These are phyloP conservation scores for Claviceps sp. DNA, from an alignment of 2,329 filamentous ascomycete species.

Conservation along the genomic window DNA sequence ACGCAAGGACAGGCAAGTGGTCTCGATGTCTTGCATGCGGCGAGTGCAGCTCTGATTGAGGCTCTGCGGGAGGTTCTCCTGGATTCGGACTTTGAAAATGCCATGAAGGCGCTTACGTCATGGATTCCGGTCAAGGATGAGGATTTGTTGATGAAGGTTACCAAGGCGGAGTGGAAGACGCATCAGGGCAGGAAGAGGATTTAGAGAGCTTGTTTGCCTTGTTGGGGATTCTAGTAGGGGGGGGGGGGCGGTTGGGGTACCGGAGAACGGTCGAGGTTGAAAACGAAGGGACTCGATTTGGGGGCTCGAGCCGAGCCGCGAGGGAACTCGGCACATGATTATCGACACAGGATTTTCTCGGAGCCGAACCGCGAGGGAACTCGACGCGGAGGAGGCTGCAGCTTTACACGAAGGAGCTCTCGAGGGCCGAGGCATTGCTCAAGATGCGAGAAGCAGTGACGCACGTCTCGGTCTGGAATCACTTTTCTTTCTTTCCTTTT, in stretches of 20 bases:
- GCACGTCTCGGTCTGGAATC: neutral
- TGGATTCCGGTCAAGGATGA: slow-evolving; percentile 93
- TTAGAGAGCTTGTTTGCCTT: slow-evolving; percentile 19
- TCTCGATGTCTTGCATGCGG: slow-evolving; percentile 79
- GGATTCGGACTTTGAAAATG: slow-evolving; percentile 91
- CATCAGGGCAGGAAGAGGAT: slow-evolving; percentile 35
- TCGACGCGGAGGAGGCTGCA: too few relatives aligned
- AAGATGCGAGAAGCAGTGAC: neutral
- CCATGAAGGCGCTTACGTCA: slow-evolving; percentile 91
- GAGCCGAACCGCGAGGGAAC: too few relatives aligned
- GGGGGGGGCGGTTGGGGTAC: too few relatives aligned
- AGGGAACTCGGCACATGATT: too few relatives aligned
- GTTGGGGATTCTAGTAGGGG: slow-evolving; percentile 9
- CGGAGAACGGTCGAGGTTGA: too few relatives aligned
- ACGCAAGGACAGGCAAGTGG: slow-evolving; percentile 26
- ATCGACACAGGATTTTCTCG: too few relatives aligned
- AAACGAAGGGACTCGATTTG: too few relatives aligned
- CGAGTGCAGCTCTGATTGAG: slow-evolving; percentile 79
- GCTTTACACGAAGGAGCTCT: too few relatives aligned
- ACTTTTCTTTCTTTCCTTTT: neutral
- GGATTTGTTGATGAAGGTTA: slow-evolving; percentile 82
- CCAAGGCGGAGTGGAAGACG: slow-evolving; percentile 72
- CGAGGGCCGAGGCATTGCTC: neutral
- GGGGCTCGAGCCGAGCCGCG: too few relatives aligned
- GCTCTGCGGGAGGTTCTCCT: slow-evolving; percentile 78